Base-by-base conservation (phyloP, 139 green algal genomes). In the Ulvella scutata region DNA sequence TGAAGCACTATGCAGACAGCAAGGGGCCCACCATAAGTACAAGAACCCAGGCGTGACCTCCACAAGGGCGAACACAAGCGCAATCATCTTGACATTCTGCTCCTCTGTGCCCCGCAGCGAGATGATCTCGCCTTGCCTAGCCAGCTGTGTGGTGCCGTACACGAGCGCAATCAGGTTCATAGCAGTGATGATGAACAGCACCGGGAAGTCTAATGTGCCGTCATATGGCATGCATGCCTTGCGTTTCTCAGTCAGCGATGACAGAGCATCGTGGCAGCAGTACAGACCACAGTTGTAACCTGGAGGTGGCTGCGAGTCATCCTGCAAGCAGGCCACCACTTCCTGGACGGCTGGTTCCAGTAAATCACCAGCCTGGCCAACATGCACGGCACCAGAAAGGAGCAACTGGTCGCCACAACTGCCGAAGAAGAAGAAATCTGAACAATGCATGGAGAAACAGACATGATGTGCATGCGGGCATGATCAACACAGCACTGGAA, bases 31-130 rank as follows among this genome's bases (percentile, higher is more conserved):
- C 51, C 51, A 67, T n/a, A 67, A 26, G 51, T 36, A 67, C 51
- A 67, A 36, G 51, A 67, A n/a, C n/a, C 51, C 51, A 26, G 51
- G 51, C 51, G 33, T 67, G 1, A 26, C 51, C 51, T 67, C 51
- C 9, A 67, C 51, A 26, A 67, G 51, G 51, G n/a, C 51, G 51
- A 67, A 26, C 10, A 67, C 51, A 26, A 67, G 51, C 51, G 51
- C 51, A 67, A 67, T 67, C 51, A 67, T 67, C 51, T 67, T 67
- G 13, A 67, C 51, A 1, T 67, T 67, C 20, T 67, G 51, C 51
- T 67, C 51, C 51, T 67, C 51, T 6, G 51, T 67, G 51, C 51
- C 51, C 13, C 51, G 51, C 51, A 67, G 51, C 2, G 51, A 67
- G 51, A 67, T 67, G 9, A 67, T 67, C 17, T 67, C 51, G 20